Percentiles rank a stretch among this genome's conserved stretches.
These are phyloP conservation scores for Saccharomyces hybrid DNA, from an alignment of 1,139 yeast genomes.

Conservation along the genomic window DNA sequence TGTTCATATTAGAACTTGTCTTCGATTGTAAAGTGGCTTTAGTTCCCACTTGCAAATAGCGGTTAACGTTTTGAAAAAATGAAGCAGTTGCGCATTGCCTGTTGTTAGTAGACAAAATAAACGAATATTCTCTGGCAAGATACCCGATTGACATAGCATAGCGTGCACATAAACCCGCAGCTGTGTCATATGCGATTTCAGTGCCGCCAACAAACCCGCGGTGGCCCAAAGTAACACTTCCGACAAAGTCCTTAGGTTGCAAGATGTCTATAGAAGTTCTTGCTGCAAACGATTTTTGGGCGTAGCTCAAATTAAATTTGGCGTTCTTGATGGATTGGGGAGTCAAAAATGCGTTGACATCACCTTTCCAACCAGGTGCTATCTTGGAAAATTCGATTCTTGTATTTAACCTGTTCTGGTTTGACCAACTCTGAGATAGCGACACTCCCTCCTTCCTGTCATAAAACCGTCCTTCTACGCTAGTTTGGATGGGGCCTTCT, in stretches of 20 bases:
- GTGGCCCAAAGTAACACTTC: constrained; percentile 91
- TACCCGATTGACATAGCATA: constrained; percentile 94
- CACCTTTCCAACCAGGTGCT: constrained; percentile 93
- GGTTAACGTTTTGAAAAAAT: constrained; percentile 92
- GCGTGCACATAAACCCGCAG: constrained; percentile 85
- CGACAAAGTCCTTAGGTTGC: constrained; percentile 92
- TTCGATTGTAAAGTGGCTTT: constrained; percentile 94
- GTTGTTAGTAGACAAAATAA: constrained; percentile 84
- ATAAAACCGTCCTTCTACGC: constrained; percentile 84
- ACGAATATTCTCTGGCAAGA: constrained; percentile 79
- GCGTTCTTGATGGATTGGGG: constrained; percentile 89
- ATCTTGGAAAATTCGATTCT: constrained; percentile 88
- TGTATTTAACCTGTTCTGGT: constrained; percentile 86
- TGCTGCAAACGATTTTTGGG: constrained; percentile 88
- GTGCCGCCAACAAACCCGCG: constrained; percentile 97
- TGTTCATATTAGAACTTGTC: constrained; percentile 60
- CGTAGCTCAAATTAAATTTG: constrained; percentile 83
- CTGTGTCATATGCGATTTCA: constrained; percentile 92
- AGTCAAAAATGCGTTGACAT: constrained; percentile 77
- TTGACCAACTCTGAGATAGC: constrained; percentile 96
- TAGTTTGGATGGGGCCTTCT: constrained; percentile 79
- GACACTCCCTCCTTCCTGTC: constrained; percentile 93
- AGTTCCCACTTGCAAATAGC: constrained; percentile 93
- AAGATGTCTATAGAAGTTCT: constrained; percentile 91
- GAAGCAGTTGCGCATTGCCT: constrained; percentile 89